Evolutionary conservation across 257 asterid genomes (phyloP).

Genomic region (Plantago major): DNA sequence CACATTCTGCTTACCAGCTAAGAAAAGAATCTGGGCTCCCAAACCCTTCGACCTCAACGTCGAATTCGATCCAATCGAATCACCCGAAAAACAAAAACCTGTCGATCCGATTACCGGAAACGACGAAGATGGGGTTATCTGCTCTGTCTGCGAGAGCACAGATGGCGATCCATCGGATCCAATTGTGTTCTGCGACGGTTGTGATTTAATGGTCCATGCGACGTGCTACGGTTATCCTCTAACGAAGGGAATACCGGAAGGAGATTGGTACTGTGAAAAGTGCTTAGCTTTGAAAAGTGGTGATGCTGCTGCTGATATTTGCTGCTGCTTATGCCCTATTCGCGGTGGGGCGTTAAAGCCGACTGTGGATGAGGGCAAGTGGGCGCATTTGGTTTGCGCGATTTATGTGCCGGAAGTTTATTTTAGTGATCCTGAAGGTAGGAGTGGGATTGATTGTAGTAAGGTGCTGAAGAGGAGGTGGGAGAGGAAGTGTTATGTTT

Average conservation of each 20-base stretch:
- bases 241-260: slow-evolving; percentile 60
- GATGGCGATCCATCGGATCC: slow-evolving; percentile 87
- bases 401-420: slow-evolving; percentile 82
- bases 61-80: slow-evolving; percentile 20
- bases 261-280: slow-evolving; percentile 79
- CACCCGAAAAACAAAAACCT: slow-evolving; percentile 1
- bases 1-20: slow-evolving; percentile 61
- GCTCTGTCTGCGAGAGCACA: slow-evolving; percentile 70
- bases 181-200: slow-evolving; percentile 85
- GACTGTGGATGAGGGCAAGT: slow-evolving; percentile 49
- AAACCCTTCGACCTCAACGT: slow-evolving; percentile 58
- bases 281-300: slow-evolving; percentile 27
- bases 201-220: slow-evolving; percentile 84
- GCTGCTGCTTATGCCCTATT: slow-evolving; percentile 72
- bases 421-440: slow-evolving; percentile 48
- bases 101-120: neutral
- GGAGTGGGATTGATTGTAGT: slow-evolving; percentile 62
- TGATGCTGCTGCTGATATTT: neutral
- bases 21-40: slow-evolving; percentile 65
- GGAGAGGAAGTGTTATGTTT: slow-evolving; percentile 53
- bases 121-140: slow-evolving; percentile 66
- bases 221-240: slow-evolving; percentile 78
- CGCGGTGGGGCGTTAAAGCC: slow-evolving; percentile 71
- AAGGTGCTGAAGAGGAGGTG: slow-evolving; percentile 55
- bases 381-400: slow-evolving; percentile 90